These are phyloP conservation scores for Aspergillus glaucus DNA, from an alignment of 2,329 filamentous ascomycete species.

Conservation along the genomic window DNA sequence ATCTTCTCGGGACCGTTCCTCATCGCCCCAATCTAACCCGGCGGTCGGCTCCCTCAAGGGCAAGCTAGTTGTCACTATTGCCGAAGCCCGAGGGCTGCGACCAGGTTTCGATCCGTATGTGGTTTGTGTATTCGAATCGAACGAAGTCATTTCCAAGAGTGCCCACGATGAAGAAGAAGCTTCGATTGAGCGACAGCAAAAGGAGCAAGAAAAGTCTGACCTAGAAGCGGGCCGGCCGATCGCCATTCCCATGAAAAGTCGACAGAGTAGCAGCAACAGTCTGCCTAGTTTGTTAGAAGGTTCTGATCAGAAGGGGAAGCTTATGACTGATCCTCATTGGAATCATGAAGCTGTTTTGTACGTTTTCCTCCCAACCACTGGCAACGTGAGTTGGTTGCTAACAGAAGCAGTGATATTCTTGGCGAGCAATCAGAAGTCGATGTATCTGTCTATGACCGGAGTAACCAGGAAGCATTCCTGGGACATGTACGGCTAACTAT, in stretches of 20 bases:
- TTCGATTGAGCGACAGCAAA: conserved; percentile 55
- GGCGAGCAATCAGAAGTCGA: conserved; percentile 85
- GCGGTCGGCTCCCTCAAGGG: conserved; percentile 70
- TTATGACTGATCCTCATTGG: conserved; percentile 83
- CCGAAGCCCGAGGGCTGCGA: conserved; percentile 74
- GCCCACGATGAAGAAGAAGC: conserved; percentile 58
- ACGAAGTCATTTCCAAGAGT: conserved; percentile 88
- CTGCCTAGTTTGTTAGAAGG: conserved; percentile 66
- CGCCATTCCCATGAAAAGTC: conserved; percentile 94
- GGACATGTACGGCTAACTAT: conserved; percentile 82
- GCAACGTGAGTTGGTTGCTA: conserved; percentile 16
- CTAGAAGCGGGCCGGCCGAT: conserved; percentile 80
- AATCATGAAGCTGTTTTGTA: conserved; percentile 94
- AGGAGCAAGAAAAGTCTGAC: conserved; percentile 57
- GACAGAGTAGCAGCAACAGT: conserved; percentile 94
- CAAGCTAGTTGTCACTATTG: conserved; percentile 82
- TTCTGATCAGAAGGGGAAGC: conserved; percentile 51
- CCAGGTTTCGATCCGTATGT: conserved; percentile 88
- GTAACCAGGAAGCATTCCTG: conserved; percentile 79
- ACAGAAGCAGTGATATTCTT: conserved; percentile 70
- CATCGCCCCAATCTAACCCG: conserved; percentile 41
- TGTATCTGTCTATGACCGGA: conserved; percentile 86
- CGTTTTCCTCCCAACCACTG: conserved; percentile 35
- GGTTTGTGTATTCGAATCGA: conserved; percentile 93
- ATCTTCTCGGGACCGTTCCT: background rate